phyloP scores from a whole-genome alignment of 2,329 filamentous ascomycete genomes.

The Claviceps sp. region DNA sequence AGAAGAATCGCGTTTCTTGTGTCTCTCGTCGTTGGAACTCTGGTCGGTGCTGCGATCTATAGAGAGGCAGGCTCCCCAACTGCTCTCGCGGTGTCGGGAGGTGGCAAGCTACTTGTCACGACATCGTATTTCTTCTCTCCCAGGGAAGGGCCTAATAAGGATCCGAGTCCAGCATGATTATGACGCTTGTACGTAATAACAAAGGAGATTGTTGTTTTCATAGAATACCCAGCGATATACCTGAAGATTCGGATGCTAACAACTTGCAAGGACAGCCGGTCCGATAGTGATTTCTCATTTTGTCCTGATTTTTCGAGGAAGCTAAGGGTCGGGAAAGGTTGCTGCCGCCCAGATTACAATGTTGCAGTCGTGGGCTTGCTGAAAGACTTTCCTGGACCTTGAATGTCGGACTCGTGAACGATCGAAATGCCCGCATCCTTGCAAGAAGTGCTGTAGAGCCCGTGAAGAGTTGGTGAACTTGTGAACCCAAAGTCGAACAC shows the following conservation, averaged over 20 bases:
- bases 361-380: too few relatives aligned
- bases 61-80: conserved; percentile 11
- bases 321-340: too few relatives aligned
- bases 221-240: neutral
- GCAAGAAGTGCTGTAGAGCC: too few relatives aligned
- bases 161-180: conserved; percentile 1
- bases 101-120: conserved; percentile 13
- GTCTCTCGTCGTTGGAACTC: conserved; percentile 31
- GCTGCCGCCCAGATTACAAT: too few relatives aligned
- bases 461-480: too few relatives aligned
- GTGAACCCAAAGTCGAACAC: too few relatives aligned
- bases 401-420: too few relatives aligned
- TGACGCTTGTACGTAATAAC: neutral
- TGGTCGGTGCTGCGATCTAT: conserved; percentile 38
- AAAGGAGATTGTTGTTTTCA: neutral
- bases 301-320: too few relatives aligned
- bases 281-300: too few relatives aligned
- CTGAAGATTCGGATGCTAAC: neutral
- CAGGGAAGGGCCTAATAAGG: conserved; percentile 6
- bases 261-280: neutral
- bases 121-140: conserved; percentile 11
- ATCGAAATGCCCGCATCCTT: too few relatives aligned
- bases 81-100: conserved; percentile 13
- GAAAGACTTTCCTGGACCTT: too few relatives aligned
- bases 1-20: conserved; percentile 36